phyloP scores from a whole-genome alignment of 129 eudicot species.

The Logfia minima region DNA sequence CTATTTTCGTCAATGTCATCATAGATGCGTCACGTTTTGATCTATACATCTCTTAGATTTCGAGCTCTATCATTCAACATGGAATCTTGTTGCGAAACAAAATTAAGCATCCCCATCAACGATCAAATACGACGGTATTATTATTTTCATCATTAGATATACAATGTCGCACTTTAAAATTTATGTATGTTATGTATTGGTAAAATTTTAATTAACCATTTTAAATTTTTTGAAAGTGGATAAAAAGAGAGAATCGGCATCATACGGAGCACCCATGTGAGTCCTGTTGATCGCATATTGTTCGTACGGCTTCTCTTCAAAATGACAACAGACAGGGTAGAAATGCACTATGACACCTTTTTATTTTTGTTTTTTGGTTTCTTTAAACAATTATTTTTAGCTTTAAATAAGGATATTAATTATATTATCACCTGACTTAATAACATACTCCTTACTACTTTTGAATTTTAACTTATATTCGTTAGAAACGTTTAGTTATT shows the following conservation, averaged over 20 bases:
- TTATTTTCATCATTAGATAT: too few relatives aligned
- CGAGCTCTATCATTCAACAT: conserved; percentile 1
- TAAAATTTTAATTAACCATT: not conserved
- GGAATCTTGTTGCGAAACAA: not conserved
- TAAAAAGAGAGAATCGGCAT: conserved; percentile 1
- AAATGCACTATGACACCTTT: conserved; percentile 14
- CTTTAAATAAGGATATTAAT: too few relatives aligned
- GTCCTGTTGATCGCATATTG: conserved; percentile 17
- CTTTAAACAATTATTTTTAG: too few relatives aligned
- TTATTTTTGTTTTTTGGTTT: not conserved
- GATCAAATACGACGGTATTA: not conserved
- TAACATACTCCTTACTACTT: too few relatives aligned
- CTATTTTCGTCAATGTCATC: not conserved
- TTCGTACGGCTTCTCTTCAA: conserved; percentile 22
- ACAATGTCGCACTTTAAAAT: not conserved
- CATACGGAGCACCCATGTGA: conserved; percentile 25
- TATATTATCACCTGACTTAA: too few relatives aligned
- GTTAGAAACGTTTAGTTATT: too few relatives aligned
- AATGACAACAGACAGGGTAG: conserved; percentile 16
- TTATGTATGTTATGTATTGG: not conserved
- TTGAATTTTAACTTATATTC: too few relatives aligned
- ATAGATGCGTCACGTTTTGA: not conserved
- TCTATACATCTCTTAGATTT: not conserved
- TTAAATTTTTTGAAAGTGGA: not conserved
- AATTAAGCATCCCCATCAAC: not conserved